Conservation (phyloP, 768 basidiomycete genomes). For the Lentinus brumalis region DNA sequence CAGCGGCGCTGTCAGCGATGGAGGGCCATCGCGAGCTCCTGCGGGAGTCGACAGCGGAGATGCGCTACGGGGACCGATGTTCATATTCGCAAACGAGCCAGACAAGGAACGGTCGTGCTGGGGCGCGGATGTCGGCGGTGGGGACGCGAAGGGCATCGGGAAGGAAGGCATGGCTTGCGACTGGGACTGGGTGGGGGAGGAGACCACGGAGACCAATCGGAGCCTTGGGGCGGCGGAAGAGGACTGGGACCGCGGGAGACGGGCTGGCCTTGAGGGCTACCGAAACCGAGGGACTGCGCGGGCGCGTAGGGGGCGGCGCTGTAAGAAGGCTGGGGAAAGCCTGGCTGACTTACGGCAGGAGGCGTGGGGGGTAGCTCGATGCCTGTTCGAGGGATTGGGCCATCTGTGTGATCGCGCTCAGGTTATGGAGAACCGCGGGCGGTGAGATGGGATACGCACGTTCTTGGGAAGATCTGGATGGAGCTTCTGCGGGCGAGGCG, state of each 20-base stretch:
- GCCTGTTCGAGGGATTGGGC: slow-evolving; percentile 62
- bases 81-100: slow-evolving; percentile 20
- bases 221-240: slow-evolving; percentile 26
- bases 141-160: slow-evolving; percentile 7
- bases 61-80: slow-evolving; percentile 15
- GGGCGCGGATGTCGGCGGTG: not conserved
- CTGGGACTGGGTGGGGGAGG: slow-evolving; percentile 8
- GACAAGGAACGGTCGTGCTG: slow-evolving; percentile 17
- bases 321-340: slow-evolving; percentile 26
- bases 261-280: slow-evolving; percentile 5
- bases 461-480: slow-evolving; percentile 64
- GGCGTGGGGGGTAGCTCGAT: slow-evolving; percentile 13
- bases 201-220: slow-evolving; percentile 30
- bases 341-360: slow-evolving; percentile 20
- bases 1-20: slow-evolving; percentile 66
- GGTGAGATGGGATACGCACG: slow-evolving; percentile 42
- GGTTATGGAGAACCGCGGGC: slow-evolving; percentile 15
- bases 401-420: slow-evolving; percentile 52
- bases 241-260: slow-evolving; percentile 26
- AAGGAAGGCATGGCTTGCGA: not conserved
- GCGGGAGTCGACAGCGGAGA: slow-evolving; percentile 27
- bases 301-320: slow-evolving; percentile 22
- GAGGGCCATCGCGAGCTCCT: slow-evolving; percentile 29
- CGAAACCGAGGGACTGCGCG: slow-evolving; percentile 15
- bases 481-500: slow-evolving; percentile 65